Conservation (phyloP, 352 stramenopile species). For the Phytophthora tentaculata region DNA sequence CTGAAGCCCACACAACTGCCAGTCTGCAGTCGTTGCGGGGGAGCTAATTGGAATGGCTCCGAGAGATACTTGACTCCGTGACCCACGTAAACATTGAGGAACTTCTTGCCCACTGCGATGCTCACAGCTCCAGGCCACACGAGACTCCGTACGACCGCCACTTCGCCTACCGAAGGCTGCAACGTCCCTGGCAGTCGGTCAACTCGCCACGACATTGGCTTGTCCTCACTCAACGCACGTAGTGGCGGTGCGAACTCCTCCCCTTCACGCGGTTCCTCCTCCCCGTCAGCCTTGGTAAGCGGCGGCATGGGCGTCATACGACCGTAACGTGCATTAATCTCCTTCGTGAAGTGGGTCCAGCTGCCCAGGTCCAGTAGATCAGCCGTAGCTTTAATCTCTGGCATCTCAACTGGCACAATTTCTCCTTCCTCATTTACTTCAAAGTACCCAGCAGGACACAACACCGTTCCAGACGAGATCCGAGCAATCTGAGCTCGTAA, state of each 20-base stretch:
- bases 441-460: slow-evolving; percentile 90
- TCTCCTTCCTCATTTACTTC: slow-evolving; percentile 76
- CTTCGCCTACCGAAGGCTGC: slow-evolving; percentile 62
- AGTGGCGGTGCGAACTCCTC: slow-evolving; percentile 72
- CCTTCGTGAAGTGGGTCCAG: slow-evolving; percentile 90
- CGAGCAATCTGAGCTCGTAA: slow-evolving; percentile 90
- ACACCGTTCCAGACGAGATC: slow-evolving; percentile 80
- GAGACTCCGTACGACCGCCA: slow-evolving; percentile 76
- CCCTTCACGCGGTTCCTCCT: slow-evolving; percentile 70
- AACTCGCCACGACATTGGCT: slow-evolving; percentile 72
- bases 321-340: slow-evolving; percentile 87
- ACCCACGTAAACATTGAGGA: slow-evolving; percentile 91
- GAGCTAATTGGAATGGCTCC: slow-evolving; percentile 64
- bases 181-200: slow-evolving; percentile 73
- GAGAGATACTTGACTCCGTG: slow-evolving; percentile 79
- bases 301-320: slow-evolving; percentile 73
- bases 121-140: slow-evolving; percentile 89
- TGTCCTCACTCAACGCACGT: slow-evolving; percentile 71
- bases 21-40: slow-evolving; percentile 54
- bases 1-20: slow-evolving; percentile 53
- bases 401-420: slow-evolving; percentile 69
- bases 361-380: slow-evolving; percentile 74
- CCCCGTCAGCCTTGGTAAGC: slow-evolving; percentile 74
- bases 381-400: slow-evolving; percentile 72
- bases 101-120: slow-evolving; percentile 86